A percentile compares a stretch with the other conserved stretches of the same genome.
Evolutionary conservation across 1,284 basidiomycete genomes (phyloP).

Genomic region (Cryptococcus deneoformans): DNA sequence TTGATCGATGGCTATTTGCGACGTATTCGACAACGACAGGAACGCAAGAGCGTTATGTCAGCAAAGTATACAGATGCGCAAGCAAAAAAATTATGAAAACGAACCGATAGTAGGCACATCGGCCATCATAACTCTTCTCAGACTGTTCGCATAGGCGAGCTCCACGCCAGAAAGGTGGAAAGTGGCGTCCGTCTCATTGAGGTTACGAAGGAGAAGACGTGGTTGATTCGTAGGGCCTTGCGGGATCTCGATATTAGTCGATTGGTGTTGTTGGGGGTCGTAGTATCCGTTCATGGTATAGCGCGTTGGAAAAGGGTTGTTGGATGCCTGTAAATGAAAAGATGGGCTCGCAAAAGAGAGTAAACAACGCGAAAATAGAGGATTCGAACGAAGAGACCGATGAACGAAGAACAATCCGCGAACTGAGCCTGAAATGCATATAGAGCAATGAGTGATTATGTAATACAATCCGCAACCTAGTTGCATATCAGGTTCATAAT

Average conservation of each 20-base stretch:
- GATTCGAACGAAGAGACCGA: too few species aligned
- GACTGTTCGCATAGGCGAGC: slow-evolving; percentile 85
- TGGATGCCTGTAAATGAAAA: too few species aligned
- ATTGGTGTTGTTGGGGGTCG: not conserved
- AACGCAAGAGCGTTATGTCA: not conserved
- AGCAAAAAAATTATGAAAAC: slow-evolving; percentile 31
- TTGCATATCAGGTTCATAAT: too few species aligned
- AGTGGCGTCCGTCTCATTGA: slow-evolving; percentile 74
- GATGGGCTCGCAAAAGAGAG: too few species aligned
- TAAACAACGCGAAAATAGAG: too few species aligned
- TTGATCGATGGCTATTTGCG: slow-evolving; percentile 76
- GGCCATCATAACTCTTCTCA: slow-evolving; percentile 89
- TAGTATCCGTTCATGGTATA: not conserved
- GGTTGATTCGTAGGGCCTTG: slow-evolving; percentile 42
- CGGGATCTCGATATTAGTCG: slow-evolving; percentile 20
- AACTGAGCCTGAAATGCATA: too few species aligned
- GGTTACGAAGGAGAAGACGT: slow-evolving; percentile 35
- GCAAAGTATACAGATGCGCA: slow-evolving; percentile 2
- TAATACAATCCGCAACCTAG: too few species aligned
- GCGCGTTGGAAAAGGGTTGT: not conserved
- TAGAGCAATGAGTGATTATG: too few species aligned
- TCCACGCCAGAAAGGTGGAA: slow-evolving; percentile 93
- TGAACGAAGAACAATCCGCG: too few species aligned
- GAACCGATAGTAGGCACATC: slow-evolving; percentile 88
- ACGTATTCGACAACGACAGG: slow-evolving; percentile 2